A percentile compares a stretch with the other conserved stretches of the same genome.
These are phyloP conservation scores for Emergomyces pasteurianus DNA, from an alignment of 2,329 filamentous ascomycete genomes.

Conservation along the genomic window DNA sequence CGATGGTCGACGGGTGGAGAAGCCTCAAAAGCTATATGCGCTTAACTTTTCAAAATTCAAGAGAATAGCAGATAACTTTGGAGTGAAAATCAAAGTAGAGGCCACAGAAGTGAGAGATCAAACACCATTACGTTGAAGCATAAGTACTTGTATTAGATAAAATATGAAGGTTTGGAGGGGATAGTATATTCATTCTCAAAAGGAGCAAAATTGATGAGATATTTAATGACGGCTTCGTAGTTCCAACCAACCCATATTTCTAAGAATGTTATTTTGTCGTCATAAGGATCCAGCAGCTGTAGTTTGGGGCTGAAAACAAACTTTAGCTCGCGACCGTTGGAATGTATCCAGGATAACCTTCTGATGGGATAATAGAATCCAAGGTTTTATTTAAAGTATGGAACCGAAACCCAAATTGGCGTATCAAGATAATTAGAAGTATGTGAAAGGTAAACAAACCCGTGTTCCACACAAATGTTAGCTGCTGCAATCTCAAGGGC, in stretches of 20 bases:
- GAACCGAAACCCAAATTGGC: background rate
- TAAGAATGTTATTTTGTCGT: too few relatives aligned
- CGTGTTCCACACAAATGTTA: background rate
- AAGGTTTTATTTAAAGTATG: background rate
- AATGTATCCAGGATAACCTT: background rate
- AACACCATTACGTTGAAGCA: background rate
- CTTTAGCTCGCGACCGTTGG: background rate
- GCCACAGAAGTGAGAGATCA: background rate
- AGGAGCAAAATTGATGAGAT: too few relatives aligned
- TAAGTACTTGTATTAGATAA: background rate
- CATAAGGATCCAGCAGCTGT: background rate
- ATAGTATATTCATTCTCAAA: too few relatives aligned
- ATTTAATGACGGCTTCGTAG: background rate
- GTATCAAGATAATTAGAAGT: background rate
- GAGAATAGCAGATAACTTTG: background rate
- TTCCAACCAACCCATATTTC: too few relatives aligned
- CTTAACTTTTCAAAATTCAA: background rate
- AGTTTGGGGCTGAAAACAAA: background rate
- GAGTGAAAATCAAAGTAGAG: background rate
- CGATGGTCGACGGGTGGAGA: background rate
- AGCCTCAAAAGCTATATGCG: background rate
- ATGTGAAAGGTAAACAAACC: background rate
- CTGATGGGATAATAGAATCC: background rate
- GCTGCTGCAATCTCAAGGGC: background rate
- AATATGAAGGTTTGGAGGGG: too few relatives aligned